These are phyloP conservation scores for Cornus suecica DNA, from an alignment of 148 eudicot genomes.

Conservation along the genomic window DNA sequence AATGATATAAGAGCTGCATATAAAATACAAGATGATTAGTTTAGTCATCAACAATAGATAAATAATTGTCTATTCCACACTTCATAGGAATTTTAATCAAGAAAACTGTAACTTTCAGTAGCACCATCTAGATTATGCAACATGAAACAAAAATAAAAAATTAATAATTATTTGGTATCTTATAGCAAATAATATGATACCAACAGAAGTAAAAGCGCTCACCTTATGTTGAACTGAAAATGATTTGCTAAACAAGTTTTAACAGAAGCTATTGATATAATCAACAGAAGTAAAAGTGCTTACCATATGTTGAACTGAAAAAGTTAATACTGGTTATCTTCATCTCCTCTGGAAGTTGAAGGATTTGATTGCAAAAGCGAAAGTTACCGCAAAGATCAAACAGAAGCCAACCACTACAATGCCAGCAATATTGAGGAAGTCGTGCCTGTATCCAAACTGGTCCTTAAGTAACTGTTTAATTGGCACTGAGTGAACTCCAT, in stretches of 20 bases:
- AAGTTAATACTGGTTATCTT: constrained; percentile 9
- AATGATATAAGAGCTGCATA: not conserved
- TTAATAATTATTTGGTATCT: too few species aligned
- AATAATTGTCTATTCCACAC: not conserved
- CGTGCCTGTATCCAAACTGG: constrained; percentile 68
- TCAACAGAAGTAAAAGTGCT: not conserved
- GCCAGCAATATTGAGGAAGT: constrained; percentile 54
- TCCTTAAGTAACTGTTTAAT: constrained; percentile 49
- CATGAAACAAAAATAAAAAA: not conserved
- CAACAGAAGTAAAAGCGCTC: not conserved
- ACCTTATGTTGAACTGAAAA: not conserved
- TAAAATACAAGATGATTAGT: not conserved
- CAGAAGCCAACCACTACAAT: constrained; percentile 65
- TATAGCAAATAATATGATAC: not conserved
- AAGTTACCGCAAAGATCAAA: constrained; percentile 55
- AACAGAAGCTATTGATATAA: not conserved
- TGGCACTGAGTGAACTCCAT: constrained; percentile 43
- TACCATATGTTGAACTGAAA: constrained; percentile 14
- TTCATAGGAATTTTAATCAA: not conserved
- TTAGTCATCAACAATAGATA: not conserved
- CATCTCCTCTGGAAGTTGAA: constrained; percentile 84
- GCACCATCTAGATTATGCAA: not conserved
- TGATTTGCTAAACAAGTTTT: too few species aligned
- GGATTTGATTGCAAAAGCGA: constrained; percentile 64
- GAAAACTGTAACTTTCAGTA: not conserved